These are phyloP conservation scores for Eutrema japonicum DNA, from an alignment of 345 rosid species.

Conservation along the genomic window DNA sequence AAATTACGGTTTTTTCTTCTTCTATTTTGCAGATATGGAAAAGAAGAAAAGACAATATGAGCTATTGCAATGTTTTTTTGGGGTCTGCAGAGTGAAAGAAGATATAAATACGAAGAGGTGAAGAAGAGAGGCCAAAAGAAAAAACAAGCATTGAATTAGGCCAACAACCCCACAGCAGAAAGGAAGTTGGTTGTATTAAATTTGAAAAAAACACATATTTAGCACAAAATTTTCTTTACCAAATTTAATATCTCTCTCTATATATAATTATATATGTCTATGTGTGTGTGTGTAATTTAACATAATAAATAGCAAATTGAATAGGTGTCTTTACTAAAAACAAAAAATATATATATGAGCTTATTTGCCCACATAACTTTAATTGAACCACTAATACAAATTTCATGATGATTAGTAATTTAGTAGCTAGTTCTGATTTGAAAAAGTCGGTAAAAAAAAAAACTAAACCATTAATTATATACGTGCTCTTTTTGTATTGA, in stretches of 20 bases:
- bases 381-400: slow-evolving; percentile 28
- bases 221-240: slow-evolving; percentile 4
- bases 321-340: slow-evolving; percentile 18
- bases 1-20: not conserved
- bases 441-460: slow-evolving; percentile 6
- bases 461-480: slow-evolving; percentile 2
- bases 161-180: slow-evolving; percentile 72
- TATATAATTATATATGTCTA: not conserved
- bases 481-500: not conserved
- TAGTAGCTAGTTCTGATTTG: slow-evolving; percentile 8
- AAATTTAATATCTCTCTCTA: not conserved
- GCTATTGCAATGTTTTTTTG: slow-evolving; percentile 22
- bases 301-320: not conserved
- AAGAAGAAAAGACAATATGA: slow-evolving; percentile 33
- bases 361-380: not conserved
- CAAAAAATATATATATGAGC: not conserved
- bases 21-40: slow-evolving; percentile 8
- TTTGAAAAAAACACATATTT: slow-evolving; percentile 33
- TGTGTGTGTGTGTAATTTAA: not conserved
- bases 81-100: slow-evolving; percentile 26
- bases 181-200: slow-evolving; percentile 55
- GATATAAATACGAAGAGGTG: slow-evolving; percentile 42
- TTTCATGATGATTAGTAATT: slow-evolving; percentile 21
- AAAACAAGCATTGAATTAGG: slow-evolving; percentile 67
- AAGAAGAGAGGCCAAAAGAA: slow-evolving; percentile 32